Percentiles rank a stretch among this genome's conserved stretches.
Conservation (phyloP, 1,284 basidiomycete genomes). For the Ganoderma sinense region DNA sequence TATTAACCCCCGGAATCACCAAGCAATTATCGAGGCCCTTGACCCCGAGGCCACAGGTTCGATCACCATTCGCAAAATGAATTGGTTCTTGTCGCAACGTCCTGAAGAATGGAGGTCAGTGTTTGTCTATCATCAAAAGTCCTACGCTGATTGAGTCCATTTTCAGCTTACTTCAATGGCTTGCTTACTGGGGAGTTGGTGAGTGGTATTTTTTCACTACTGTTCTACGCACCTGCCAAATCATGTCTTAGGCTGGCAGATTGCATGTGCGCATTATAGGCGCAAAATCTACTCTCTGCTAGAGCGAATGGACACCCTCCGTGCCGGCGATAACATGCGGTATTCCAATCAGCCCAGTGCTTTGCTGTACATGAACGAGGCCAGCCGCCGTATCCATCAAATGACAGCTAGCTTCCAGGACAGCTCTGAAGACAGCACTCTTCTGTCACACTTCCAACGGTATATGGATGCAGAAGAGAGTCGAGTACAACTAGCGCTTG, state of each 20-base stretch:
- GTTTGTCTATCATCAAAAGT: not conserved
- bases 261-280: not conserved
- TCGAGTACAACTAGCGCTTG: not conserved
- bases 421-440: not conserved
- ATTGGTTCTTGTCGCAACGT: not conserved
- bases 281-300: not conserved
- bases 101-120: not conserved
- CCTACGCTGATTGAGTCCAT: not conserved
- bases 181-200: not conserved
- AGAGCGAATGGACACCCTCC: not conserved
- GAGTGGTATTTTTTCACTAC: not conserved
- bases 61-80: not conserved
- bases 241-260: not conserved
- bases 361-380: not conserved
- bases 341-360: not conserved
- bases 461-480: not conserved
- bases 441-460: not conserved
- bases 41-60: not conserved
- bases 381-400: not conserved
- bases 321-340: not conserved
- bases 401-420: not conserved
- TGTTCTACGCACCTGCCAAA: not conserved
- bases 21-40: not conserved
- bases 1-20: not conserved
- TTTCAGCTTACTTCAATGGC: not conserved